Base-by-base conservation (phyloP, 768 basidiomycete genomes). In the Sporobolomyces roseus region DNA sequence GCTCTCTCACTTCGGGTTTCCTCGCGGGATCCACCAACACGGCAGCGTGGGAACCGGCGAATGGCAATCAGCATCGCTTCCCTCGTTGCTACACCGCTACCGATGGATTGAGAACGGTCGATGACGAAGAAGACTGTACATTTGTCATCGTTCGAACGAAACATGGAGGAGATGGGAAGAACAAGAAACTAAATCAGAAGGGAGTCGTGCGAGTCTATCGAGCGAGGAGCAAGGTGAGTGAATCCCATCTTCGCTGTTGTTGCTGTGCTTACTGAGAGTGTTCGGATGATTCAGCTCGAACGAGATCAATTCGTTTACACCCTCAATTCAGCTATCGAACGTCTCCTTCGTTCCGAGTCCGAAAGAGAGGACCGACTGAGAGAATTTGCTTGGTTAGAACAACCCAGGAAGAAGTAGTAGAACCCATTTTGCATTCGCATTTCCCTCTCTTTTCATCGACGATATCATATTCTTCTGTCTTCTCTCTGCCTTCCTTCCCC, bases 281-380 rank as follows among this genome's bases (percentile, higher is more conserved):
- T n/a, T 12, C n/a, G 0, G n/a, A 10, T n/a, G 1, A 7, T n/a
- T 12, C 45, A 72, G 71, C 58, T 72, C 51, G 94, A 98, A 78
- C 82, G 93, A 33, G 93, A 98, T 78, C 83, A 87, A 33, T 97
- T 93, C 93, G 91, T 91, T 74, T 96, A 90, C 88, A 91, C 90
- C 1, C 79, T 98, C 73, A 92, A 90, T 68, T 84, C 84, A 51
- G 91, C 94, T 80, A 91, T 96, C 69, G 92, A 97, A 79, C 86
- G 86, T 77, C 79, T 88, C 19, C 85, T 85, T 45, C 81, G 90
- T 75, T 79, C 79, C 13, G 85, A 86, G 74, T 80, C 76, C 68
- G 84, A 83, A 25, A 81, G 90, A 71, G 92, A 93, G 77, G 82
- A 81, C 48, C 83, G 78, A 73, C 77, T 90, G 74, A 83, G 88